Evolutionary conservation across 805 yeast genomes (phyloP), one percentile per base, ranked within the genome.

Genomic region (Metschnikowia drakensbergensis): DNA sequence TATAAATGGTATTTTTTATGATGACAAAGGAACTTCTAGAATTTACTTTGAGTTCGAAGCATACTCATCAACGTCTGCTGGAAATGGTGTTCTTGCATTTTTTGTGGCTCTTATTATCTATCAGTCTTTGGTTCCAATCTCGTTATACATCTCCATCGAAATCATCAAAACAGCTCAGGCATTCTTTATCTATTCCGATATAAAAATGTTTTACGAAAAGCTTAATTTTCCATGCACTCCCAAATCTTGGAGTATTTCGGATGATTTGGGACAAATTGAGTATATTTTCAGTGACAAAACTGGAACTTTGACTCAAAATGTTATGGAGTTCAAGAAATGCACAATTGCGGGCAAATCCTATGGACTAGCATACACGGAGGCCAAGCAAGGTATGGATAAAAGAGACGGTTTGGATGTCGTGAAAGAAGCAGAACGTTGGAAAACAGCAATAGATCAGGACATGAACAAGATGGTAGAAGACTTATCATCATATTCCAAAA

Each of bases 211-310:
- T 62, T 82, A 85, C 58, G 80, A 76, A 37, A 74, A 65, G 46
- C 66, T 87, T 51, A 92, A 87, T 63, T 86, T 81, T 58, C 92
- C 94, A 3, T 87, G 95, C 64, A 82, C 86, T 8, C 94, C 95
- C 11, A 86, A 86, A 60, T 77, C 91, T 0, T 87, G 95, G 95
- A 84, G 81, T 60, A 86, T 87, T 38, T 84, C 91, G 3, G 95
- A 87, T 71, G 95, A 87, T 66, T 70, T 87, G 58, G 95, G 95
- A 30, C 95, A 87, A 64, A 83, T 87, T 54, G 96, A 87, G 62
- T 87, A 87, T 61, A 81, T 87, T 42, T 87, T 87, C 64, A 83
- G 89, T 67, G 95, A 86, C 67, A 86, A 86, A 62, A 86, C 95
- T 0, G 95, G 95, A 52, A 86, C 95, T 1, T 67, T 86, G 58